phyloP scores from a whole-genome alignment of 305 asterid genomes.

The Fraxinus albicans region DNA sequence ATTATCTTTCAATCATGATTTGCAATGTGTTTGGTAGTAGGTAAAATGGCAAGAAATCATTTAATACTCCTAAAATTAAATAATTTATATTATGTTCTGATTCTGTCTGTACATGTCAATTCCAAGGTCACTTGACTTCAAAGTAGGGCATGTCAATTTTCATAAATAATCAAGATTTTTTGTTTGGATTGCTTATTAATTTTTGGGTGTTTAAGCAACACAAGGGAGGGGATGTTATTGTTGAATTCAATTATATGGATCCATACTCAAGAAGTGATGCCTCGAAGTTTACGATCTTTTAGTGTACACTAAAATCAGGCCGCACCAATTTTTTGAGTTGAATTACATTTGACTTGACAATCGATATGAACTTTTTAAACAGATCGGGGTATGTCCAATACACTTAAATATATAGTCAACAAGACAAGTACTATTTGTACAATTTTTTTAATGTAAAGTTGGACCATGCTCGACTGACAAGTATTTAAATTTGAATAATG shows the following conservation, averaged over 20 bases:
- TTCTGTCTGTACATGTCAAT: neutral
- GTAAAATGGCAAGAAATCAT: constrained; percentile 18
- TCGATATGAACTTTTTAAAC: no score
- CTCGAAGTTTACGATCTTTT: no score
- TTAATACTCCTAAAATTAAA: constrained; percentile 12
- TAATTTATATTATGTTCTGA: neutral
- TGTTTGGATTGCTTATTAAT: neutral
- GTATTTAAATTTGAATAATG: no score
- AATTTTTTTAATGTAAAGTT: no score
- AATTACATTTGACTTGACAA: no score
- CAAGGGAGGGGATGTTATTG: neutral
- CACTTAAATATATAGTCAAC: no score
- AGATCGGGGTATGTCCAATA: no score
- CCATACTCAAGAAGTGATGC: neutral
- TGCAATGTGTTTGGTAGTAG: constrained; percentile 29
- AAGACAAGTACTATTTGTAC: no score
- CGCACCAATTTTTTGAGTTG: no score
- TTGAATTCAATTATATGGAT: neutral
- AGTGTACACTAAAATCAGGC: no score
- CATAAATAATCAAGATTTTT: neutral
- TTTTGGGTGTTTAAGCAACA: neutral
- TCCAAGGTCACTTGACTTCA: neutral
- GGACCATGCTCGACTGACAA: no score
- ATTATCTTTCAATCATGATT: constrained; percentile 2
- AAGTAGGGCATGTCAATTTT: constrained; percentile 1